These are phyloP conservation scores for Aphanomyces euteiches DNA, from an alignment of 352 stramenopile species.

Conservation along the genomic window DNA sequence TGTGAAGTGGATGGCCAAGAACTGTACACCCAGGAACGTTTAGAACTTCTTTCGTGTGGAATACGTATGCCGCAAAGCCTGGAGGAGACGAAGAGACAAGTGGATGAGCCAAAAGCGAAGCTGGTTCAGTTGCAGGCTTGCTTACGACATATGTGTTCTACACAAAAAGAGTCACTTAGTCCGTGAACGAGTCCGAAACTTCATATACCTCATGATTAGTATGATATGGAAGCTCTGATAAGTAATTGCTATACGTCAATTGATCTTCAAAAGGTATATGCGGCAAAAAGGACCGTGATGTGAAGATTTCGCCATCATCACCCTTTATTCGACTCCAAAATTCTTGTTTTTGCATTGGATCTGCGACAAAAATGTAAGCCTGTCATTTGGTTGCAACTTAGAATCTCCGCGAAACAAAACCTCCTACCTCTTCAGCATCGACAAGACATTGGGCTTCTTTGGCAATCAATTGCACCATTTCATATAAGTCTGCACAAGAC, in stretches of 20 bases:
- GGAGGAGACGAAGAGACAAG: conserved; percentile 34
- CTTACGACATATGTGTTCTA: neutral
- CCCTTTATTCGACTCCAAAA: conserved; percentile 66
- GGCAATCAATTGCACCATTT: conserved; percentile 52
- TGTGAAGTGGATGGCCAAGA: conserved; percentile 48
- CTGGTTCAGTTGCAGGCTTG: no score
- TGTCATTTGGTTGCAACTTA: neutral
- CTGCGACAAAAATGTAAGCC: conserved; percentile 59
- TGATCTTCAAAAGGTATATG: conserved; percentile 23
- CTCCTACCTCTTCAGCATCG: conserved; percentile 45
- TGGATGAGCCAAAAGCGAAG: neutral
- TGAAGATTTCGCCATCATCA: conserved; percentile 34
- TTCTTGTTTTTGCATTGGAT: conserved; percentile 61
- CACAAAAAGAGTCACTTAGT: no score
- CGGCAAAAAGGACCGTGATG: conserved; percentile 45
- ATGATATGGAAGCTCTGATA: neutral
- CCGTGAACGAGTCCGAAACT: no score
- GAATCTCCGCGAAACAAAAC: neutral
- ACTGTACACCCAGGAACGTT: conserved; percentile 51
- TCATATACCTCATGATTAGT: no score
- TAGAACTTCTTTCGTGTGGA: conserved; percentile 60
- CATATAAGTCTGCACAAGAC: conserved; percentile 53
- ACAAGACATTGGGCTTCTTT: conserved; percentile 47
- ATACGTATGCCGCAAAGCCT: conserved; percentile 62
- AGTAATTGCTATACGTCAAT: conserved; percentile 23